Base-by-base conservation (phyloP, 257 asterid genomes). In the Petrea volubilis region DNA sequence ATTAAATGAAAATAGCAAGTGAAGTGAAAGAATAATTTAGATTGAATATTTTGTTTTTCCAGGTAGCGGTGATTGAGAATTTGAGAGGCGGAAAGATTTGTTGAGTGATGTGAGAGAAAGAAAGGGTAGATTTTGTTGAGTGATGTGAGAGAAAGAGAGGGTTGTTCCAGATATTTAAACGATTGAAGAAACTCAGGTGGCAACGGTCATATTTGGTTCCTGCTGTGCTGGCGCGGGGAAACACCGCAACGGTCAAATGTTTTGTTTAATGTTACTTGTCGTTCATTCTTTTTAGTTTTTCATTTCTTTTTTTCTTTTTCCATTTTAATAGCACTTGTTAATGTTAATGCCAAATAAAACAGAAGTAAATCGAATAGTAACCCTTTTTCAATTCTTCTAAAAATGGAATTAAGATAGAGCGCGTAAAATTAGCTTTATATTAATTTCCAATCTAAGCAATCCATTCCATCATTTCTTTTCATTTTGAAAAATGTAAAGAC, bases 161-260 rank as follows among this genome's bases (percentile, higher is more conserved):
- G 71, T 33, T 49, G 68, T 71, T 64, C 41, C 71, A 70, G 77
- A 75, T 90, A 85, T 85, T 83, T 88, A 88, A 87, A 84, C 77
- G 68, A 23, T n/a, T 43, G 74, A 36, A 8, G 62, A 49, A 72
- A 41, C 55, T 65, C 78, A 60, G 78, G 2, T 17, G 28, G 73
- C 80, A 90, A 90, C 95, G 95, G 95, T 86, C 89, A 87, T 75
- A 84, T 88, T n/a, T n/a, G n/a, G n/a, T 86, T 71, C 6, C 38
- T 24, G 59, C 60, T 7, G 6, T 11, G 59, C 52, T 52, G 75
- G 78, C 77, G 64, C 46, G 23, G 18, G 68, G 55, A 58, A 49
- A 20, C 31, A 52, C 49, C 40, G 41, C 46, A 81, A 77, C 85
- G 85, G 85, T 81, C 76, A 70, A 61, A 77, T 77, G 41, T 40